These are phyloP conservation scores for Rhizopus microsporus DNA, from an alignment of 371 early-diverging fungal species.

Conservation along the genomic window DNA sequence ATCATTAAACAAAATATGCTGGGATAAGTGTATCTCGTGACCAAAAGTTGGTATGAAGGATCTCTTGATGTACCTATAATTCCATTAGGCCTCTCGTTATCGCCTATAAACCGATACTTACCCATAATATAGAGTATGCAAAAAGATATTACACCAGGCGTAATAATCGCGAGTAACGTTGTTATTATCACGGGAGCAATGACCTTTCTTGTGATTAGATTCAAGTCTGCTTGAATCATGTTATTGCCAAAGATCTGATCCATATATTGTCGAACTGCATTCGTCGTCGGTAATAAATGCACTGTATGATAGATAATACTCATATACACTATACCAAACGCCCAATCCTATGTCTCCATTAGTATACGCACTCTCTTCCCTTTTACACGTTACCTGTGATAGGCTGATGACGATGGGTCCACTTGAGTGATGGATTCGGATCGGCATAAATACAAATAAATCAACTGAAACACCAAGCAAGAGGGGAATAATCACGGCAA, in stretches of 20 bases:
- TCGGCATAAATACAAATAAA: slow-evolving; percentile 58
- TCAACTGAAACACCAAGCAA: slow-evolving; percentile 57
- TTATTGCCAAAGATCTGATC: slow-evolving; percentile 33
- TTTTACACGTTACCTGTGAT: slow-evolving; percentile 45
- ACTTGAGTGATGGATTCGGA: slow-evolving; percentile 34
- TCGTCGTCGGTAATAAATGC: slow-evolving; percentile 46
- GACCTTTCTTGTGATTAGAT: slow-evolving; percentile 32
- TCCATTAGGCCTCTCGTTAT: not conserved
- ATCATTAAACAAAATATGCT: slow-evolving; percentile 20
- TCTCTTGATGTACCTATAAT: slow-evolving; percentile 18
- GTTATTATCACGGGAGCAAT: slow-evolving; percentile 33
- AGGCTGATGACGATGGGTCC: slow-evolving; percentile 46
- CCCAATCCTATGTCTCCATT: slow-evolving; percentile 51
- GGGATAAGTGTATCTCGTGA: slow-evolving; percentile 31
- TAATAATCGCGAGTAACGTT: slow-evolving; percentile 19
- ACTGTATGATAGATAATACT: slow-evolving; percentile 52
- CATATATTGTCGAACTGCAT: slow-evolving; percentile 35
- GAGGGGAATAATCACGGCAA: slow-evolving; percentile 60
- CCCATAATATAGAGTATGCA: slow-evolving; percentile 20
- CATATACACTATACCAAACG: slow-evolving; percentile 59
- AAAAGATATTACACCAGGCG: slow-evolving; percentile 26
- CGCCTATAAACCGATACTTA: slow-evolving; percentile 8
- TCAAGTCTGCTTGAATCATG: slow-evolving; percentile 27
- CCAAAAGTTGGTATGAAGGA: slow-evolving; percentile 18
- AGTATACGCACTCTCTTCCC: not conserved